A percentile compares a stretch with the other conserved stretches of the same genome.
Evolutionary conservation across 176 grass and related monocot species (phyloP).

Genomic region (Themeda triandra): DNA sequence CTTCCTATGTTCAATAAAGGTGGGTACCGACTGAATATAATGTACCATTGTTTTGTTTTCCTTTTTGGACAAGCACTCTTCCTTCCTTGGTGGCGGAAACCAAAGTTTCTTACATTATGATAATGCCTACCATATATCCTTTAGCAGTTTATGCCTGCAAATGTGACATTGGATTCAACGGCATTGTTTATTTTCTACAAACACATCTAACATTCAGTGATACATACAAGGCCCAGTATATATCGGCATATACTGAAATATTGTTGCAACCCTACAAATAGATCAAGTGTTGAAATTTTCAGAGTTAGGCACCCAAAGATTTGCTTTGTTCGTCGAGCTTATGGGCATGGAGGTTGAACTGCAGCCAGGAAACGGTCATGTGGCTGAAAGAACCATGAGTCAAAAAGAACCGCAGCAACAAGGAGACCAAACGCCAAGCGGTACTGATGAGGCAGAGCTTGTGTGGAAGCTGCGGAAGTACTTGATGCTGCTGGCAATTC

Average conservation of each 20-base stretch:
- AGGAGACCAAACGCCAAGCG: neutral
- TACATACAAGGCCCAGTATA: neutral
- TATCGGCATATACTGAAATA: neutral
- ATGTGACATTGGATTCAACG: slow-evolving; percentile 7
- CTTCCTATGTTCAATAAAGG: neutral
- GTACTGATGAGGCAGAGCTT: slow-evolving; percentile 16
- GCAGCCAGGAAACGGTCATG: neutral
- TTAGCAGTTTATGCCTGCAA: neutral
- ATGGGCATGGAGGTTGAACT: slow-evolving; percentile 20
- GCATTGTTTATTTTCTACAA: slow-evolving; percentile 2
- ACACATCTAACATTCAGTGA: neutral
- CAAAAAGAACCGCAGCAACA: neutral
- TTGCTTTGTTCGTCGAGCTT: neutral
- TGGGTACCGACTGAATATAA: neutral
- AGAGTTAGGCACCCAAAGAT: neutral
- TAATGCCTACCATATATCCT: neutral
- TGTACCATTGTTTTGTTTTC: neutral
- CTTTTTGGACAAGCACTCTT: neutral
- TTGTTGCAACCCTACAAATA: neutral
- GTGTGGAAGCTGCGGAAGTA: slow-evolving; percentile 49
- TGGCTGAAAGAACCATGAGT: neutral
- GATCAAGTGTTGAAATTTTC: slow-evolving; percentile 1
- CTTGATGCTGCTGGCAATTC: slow-evolving; percentile 48
- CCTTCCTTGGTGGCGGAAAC: neutral
- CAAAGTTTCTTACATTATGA: neutral